Base-by-base conservation (phyloP, 768 basidiomycete species). In the Sporobolomyces roseus region DNA sequence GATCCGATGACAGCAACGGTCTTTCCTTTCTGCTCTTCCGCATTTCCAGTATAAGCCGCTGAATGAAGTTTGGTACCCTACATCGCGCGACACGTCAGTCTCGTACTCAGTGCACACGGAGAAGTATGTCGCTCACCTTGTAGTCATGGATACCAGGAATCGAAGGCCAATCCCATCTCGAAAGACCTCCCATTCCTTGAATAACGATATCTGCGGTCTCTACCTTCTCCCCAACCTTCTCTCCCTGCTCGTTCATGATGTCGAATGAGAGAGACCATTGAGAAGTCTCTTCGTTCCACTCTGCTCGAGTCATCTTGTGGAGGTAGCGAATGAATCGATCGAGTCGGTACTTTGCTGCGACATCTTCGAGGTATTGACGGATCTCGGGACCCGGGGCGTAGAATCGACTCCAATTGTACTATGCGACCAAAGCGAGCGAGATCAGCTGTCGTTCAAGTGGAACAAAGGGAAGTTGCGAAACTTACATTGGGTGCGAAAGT, bases 121-220 rank as follows among this genome's bases (percentile, higher is more conserved):
- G n/a, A n/a, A n/a, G n/a, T n/a, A n/a, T n/a, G n/a, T n/a, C n/a
- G 27, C 71, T 38, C 59, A 58, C 71, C 67, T 82, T 78, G 77
- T 85, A 88, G 12, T 77, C 79, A 21, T 84, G 77, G 33, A 87
- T 75, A 5, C 86, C 87, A 13, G 79, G 76, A 50, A 88, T 86
- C 50, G 85, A 82, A 3, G 87, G 88, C 87, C 86, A 88, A 32
- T 81, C 79, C 86, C 86, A 87, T 10, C 84, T 77, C 55, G 83
- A 85, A 16, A 77, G 46, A 17, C 76, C 66, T 5, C 86, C 86
- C 25, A 83, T 76, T n/a, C 82, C 83, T 19, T 82, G 83, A 56
- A 88, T 81, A 41, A 88, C 79, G 0, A 87, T 79, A 66, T 88
- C 86, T 2, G 82, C 83, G 1, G 75, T 79, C 69, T 86, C 85